These are phyloP conservation scores for Euphorbia celastroides DNA, from an alignment of 441 rosid species.

Conservation along the genomic window DNA sequence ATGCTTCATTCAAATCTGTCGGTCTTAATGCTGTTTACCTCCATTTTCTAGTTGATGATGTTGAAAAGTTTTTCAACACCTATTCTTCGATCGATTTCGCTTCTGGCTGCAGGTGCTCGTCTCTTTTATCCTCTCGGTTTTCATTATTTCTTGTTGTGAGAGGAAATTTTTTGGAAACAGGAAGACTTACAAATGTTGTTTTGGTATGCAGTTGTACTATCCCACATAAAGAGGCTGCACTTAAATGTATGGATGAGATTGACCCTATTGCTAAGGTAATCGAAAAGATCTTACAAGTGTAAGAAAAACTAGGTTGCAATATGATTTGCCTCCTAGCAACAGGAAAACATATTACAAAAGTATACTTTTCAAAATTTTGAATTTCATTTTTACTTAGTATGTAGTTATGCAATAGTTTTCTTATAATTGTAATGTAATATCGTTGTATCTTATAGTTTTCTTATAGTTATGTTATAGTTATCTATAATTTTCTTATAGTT, in stretches of 20 bases:
- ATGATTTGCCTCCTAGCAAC: too few relatives aligned
- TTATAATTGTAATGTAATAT: too few relatives aligned
- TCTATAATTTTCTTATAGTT: too few relatives aligned
- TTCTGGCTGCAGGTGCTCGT: conserved; percentile 46
- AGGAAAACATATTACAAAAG: conserved; percentile 1
- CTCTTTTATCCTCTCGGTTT: background rate
- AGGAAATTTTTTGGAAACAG: background rate
- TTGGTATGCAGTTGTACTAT: conserved; percentile 37
- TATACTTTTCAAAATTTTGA: too few relatives aligned
- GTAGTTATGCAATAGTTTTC: too few relatives aligned
- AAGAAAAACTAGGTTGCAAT: background rate
- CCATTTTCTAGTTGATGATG: conserved; percentile 42
- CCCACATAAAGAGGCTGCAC: conserved; percentile 59
- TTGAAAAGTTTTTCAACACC: conserved; percentile 34
- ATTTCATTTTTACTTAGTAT: too few relatives aligned
- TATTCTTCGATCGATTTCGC: too few relatives aligned
- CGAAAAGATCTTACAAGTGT: too few relatives aligned
- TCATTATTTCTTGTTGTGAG: too few relatives aligned
- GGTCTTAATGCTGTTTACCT: conserved; percentile 43
- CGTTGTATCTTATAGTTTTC: too few relatives aligned
- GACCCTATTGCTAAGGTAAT: conserved; percentile 61
- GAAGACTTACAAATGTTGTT: background rate
- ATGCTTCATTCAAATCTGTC: conserved; percentile 39
- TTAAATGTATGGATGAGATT: conserved; percentile 50
- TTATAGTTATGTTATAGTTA: too few relatives aligned